Percentiles rank a stretch among this genome's conserved stretches.
These are phyloP conservation scores for Fusarium agapanthi DNA, from an alignment of 2,329 filamentous ascomycete genomes.

Conservation along the genomic window DNA sequence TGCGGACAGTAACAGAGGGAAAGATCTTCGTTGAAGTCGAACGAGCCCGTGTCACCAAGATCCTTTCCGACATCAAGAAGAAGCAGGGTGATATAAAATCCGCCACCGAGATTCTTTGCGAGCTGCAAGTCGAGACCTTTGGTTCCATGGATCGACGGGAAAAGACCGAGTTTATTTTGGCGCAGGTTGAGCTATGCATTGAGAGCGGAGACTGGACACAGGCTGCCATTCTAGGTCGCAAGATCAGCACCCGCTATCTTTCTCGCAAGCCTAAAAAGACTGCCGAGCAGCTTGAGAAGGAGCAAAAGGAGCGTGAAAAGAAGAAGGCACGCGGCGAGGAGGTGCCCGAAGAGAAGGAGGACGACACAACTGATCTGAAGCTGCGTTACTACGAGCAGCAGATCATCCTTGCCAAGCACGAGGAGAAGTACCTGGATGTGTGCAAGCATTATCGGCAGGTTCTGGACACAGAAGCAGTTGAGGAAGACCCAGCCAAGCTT, in stretches of 20 bases:
- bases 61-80: conserved; percentile 98
- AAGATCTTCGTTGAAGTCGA: conserved; percentile 99
- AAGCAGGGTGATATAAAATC: conserved; percentile 89
- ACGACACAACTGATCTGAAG: conserved; percentile 96
- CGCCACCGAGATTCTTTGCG: conserved; percentile 92
- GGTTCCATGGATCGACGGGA: conserved; percentile 97
- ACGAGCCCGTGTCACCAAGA: conserved; percentile 91
- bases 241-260: conserved; percentile 96
- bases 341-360: conserved; percentile 78
- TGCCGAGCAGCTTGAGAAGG: conserved; percentile 87
- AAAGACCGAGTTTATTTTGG: conserved; percentile 98
- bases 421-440: conserved; percentile 94
- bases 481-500: conserved; percentile 87
- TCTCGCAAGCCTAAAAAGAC: conserved; percentile 91
- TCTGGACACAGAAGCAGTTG: conserved; percentile 92
- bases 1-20: conserved; percentile 96
- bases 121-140: conserved; percentile 98
- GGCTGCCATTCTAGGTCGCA: conserved; percentile 89
- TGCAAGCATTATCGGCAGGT: conserved; percentile 99
- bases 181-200: conserved; percentile 94
- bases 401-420: conserved; percentile 93
- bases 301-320: conserved; percentile 87
- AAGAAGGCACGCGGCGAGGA: conserved; percentile 83
- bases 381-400: conserved; percentile 97
- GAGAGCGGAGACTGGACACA: conserved; percentile 97